Evolutionary conservation across 2,329 filamentous ascomycete genomes (phyloP), one percentile per base, ranked within the genome.

Genomic region (Fusarium pseudonygamai): DNA sequence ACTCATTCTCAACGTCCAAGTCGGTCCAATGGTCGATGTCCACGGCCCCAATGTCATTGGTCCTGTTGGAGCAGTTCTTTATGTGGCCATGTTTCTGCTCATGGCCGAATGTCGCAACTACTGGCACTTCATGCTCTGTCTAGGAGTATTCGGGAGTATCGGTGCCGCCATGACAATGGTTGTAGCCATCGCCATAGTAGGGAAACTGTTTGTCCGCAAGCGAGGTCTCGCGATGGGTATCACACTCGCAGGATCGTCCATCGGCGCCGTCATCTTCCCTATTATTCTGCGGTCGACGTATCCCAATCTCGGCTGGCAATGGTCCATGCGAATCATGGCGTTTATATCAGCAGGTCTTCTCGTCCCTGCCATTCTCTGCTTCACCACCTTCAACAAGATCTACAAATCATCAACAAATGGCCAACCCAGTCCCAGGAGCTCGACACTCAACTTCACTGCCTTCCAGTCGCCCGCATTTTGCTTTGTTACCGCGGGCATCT

Each of bases 21-120:
- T 86, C 13, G 85, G 86, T 0, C 86, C 86, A 3, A 64, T 87
- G 7, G 85, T 87, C 64, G 86, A 87, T 63, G 80, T 80, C 1
- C 84, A 86, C 43, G 86, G 85, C 0, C 84, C 86, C 1, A 79
- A 81, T 11, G 64, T 82, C 30, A 78, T 87, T 20, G 77, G 82
- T 1, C 75, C 83, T 7, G 63, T 80, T 11, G 85, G 84, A 9
- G 80, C 80, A 0, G 68, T 79, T 5, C 72, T 79, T 1, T 84
- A 82, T 50, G 75, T 85, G 4, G 71, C 78, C 5, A 82, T 82
- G 43, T 84, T 86, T 58, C 80, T 87, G 15, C 71, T 87, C 6
- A 79, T 88, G 36, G 86, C 83, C 0, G 79, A 87, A 60, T 87
- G 85, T 72, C 78, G 75, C 10, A 59, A 76, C 28, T 87, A 87